phyloP scores from a whole-genome alignment of 2,329 filamentous ascomycete species.

The Cercospora citrullina region DNA sequence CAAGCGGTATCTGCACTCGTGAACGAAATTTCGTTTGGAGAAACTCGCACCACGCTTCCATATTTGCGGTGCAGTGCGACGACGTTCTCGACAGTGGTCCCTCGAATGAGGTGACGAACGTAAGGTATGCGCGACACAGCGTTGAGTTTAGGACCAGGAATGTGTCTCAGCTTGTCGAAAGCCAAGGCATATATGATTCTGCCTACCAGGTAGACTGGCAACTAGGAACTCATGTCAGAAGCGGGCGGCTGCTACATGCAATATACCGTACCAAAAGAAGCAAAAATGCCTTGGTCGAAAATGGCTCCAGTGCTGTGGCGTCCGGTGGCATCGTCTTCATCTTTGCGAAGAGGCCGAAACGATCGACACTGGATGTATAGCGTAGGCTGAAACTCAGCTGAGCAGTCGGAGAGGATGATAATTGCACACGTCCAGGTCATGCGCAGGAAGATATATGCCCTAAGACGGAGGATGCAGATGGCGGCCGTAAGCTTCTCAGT shows the following conservation, averaged over 20 bases:
- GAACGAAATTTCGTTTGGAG: conserved; percentile 47
- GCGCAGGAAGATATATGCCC: not conserved
- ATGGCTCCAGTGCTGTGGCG: conserved; percentile 3
- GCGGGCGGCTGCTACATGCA: not conserved
- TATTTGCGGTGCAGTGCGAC: conserved; percentile 51
- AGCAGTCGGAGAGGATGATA: not conserved
- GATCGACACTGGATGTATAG: not conserved
- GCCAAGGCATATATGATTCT: conserved; percentile 42
- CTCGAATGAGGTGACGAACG: conserved; percentile 28
- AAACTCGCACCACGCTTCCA: conserved; percentile 46
- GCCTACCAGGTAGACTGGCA: conserved; percentile 22
- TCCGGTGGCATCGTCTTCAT: not conserved
- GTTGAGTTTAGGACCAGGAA: conserved; percentile 45
- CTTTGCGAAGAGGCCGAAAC: not conserved
- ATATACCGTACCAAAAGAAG: conserved; percentile 17
- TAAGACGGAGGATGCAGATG: not conserved
- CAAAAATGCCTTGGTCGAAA: conserved; percentile 18
- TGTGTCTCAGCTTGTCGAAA: conserved; percentile 47
- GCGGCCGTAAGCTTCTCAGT: not conserved
- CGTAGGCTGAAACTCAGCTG: not conserved
- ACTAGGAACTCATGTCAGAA: not conserved
- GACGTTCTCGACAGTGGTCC: conserved; percentile 30
- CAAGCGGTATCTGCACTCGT: conserved; percentile 46
- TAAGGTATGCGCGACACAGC: conserved; percentile 31
- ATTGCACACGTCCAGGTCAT: not conserved